Evolutionary conservation across 108 stramenopile genomes (phyloP).

Genomic region (Pseudonitzschia delicatissima): DNA sequence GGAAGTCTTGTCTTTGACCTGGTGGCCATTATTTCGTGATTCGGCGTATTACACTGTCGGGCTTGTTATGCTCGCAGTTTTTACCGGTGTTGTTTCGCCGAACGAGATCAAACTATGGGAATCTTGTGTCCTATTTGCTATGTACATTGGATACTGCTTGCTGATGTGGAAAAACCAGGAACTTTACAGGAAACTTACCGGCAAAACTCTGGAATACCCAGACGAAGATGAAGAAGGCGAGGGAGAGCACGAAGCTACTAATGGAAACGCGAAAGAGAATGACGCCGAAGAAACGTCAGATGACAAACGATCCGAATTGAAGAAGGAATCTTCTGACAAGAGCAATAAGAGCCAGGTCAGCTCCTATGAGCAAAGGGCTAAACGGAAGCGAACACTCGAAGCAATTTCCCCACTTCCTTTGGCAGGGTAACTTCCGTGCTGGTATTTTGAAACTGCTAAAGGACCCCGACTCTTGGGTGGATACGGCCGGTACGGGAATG

Average conservation of each 20-base stretch:
- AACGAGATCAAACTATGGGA: slow-evolving; percentile 69
- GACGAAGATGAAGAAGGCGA: slow-evolving; percentile 30
- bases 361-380: slow-evolving; percentile 1
- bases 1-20: slow-evolving; percentile 68
- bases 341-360: background rate
- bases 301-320: slow-evolving; percentile 17
- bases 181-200: slow-evolving; percentile 53
- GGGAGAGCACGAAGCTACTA: background rate
- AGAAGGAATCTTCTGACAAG: slow-evolving; percentile 15
- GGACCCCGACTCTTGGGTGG: slow-evolving; percentile 56
- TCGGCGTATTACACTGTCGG: slow-evolving; percentile 62
- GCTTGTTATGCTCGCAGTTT: slow-evolving; percentile 50
- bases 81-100: slow-evolving; percentile 42
- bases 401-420: slow-evolving; percentile 30
- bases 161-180: slow-evolving; percentile 72
- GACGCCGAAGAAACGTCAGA: background rate
- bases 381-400: background rate
- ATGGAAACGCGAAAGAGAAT: background rate
- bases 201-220: slow-evolving; percentile 39
- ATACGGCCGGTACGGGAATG: slow-evolving; percentile 72
- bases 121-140: slow-evolving; percentile 60
- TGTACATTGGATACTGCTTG: slow-evolving; percentile 77
- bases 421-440: slow-evolving; percentile 72
- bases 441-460: slow-evolving; percentile 69
- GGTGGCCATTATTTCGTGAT: slow-evolving; percentile 85